Evolutionary conservation across 768 basidiomycete genomes (phyloP).

Genomic region (Sarcodon sp.): DNA sequence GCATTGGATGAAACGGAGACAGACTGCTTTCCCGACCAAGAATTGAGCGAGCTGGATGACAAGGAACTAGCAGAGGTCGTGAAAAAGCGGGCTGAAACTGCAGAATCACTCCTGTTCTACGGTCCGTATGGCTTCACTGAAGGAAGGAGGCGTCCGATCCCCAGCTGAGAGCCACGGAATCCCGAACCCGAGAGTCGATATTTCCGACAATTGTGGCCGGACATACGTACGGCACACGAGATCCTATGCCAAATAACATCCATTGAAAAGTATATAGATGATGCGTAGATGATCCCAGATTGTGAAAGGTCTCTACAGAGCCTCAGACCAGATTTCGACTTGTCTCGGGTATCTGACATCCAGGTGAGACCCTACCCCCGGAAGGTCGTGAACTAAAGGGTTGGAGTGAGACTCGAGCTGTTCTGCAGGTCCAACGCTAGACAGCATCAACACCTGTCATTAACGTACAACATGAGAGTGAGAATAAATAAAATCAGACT

Average conservation of each 20-base stretch:
- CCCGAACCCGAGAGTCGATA: constrained; percentile 45
- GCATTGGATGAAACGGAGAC: constrained; percentile 15
- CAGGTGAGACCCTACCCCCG: constrained; percentile 17
- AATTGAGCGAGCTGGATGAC: constrained; percentile 18
- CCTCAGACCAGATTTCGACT: not conserved
- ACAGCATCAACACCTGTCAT: constrained; percentile 15
- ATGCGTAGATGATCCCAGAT: constrained; percentile 1
- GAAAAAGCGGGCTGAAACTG: constrained; percentile 21
- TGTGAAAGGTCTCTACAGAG: too few species aligned
- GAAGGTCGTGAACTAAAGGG: constrained; percentile 9
- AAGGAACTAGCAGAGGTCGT: constrained; percentile 21
- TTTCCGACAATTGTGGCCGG: constrained; percentile 42
- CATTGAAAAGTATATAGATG: not conserved
- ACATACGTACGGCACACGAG: too few species aligned
- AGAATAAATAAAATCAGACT: constrained; percentile 2
- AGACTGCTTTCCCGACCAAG: constrained; percentile 19
- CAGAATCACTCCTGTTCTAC: constrained; percentile 26
- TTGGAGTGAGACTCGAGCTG: constrained; percentile 11
- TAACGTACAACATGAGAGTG: constrained; percentile 5
- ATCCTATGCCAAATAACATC: constrained; percentile 1
- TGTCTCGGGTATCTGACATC: not conserved
- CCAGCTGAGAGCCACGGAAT: constrained; percentile 44
- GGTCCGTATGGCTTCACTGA: constrained; percentile 37
- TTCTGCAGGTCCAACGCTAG: constrained; percentile 15
- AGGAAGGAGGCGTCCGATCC: constrained; percentile 40